Conservation (phyloP, 495 filamentous ascomycete species). For the Haplographium delicatum region DNA sequence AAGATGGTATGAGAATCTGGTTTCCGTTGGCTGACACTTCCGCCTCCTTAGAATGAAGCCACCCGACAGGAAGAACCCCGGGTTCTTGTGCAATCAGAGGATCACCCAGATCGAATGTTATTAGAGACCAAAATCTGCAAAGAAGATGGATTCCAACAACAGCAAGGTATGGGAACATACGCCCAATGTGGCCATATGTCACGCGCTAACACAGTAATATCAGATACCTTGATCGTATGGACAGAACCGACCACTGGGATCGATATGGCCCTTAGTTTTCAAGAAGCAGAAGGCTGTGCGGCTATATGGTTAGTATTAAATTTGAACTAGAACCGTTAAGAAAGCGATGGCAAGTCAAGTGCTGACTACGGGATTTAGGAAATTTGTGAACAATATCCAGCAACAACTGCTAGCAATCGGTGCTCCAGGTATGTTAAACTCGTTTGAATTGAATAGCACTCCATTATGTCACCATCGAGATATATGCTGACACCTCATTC, state of each 20-base stretch:
- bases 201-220: slow-evolving; percentile 82
- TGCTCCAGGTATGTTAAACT: slow-evolving; percentile 15
- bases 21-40: slow-evolving; percentile 27
- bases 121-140: slow-evolving; percentile 87
- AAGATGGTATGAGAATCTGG: too few species aligned
- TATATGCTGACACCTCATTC: slow-evolving; percentile 16
- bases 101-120: slow-evolving; percentile 73
- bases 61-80: slow-evolving; percentile 62
- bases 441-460: too few species aligned
- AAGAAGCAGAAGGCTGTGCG: slow-evolving; percentile 92
- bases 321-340: not conserved
- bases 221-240: slow-evolving; percentile 98
- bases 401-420: slow-evolving; percentile 46
- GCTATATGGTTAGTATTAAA: slow-evolving; percentile 70
- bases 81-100: slow-evolving; percentile 90
- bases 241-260: slow-evolving; percentile 75
- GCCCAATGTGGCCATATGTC: slow-evolving; percentile 55
- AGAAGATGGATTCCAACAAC: slow-evolving; percentile 96
- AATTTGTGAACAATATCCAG: slow-evolving; percentile 84
- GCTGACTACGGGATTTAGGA: slow-evolving; percentile 46
- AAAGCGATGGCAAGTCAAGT: not conserved
- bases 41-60: slow-evolving; percentile 22
- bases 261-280: slow-evolving; percentile 98
- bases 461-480: too few species aligned
- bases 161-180: slow-evolving; percentile 81